Conservation (phyloP, 2,329 filamentous ascomycete genomes). For the Sphaerulina musiva region DNA sequence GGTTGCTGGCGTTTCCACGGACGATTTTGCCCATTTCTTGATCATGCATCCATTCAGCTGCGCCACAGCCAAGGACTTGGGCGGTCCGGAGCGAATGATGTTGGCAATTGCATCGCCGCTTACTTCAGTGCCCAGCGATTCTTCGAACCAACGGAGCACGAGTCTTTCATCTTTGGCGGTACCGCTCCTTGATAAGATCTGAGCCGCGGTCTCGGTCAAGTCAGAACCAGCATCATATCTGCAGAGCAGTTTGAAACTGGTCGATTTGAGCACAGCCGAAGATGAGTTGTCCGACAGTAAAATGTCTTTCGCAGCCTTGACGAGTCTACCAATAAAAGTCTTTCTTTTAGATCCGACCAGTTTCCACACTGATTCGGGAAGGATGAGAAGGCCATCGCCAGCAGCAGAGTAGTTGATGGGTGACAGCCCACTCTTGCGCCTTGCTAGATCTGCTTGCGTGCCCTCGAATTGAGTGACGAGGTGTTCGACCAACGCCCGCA, state of each 20-base stretch:
- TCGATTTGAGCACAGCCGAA: background rate
- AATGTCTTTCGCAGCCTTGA: background rate
- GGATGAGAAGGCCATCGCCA: background rate
- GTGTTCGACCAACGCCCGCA: background rate
- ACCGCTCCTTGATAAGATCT: background rate
- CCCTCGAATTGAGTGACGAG: background rate
- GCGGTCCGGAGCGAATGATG: background rate
- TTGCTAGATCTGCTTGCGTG: background rate
- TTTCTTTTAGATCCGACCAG: background rate
- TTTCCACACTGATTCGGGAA: background rate
- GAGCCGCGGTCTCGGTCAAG: background rate
- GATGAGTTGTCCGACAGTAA: background rate
- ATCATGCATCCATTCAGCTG: background rate
- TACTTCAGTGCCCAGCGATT: background rate
- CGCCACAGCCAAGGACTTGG: background rate
- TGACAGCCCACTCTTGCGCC: background rate
- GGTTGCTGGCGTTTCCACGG: background rate
- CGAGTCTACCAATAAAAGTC: background rate
- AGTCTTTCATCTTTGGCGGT: background rate
- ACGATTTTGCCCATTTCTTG: background rate
- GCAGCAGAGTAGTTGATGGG: background rate
- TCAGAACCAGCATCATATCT: background rate
- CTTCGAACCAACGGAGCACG: background rate
- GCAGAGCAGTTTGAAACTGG: slow-evolving; percentile 4
- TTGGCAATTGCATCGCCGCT: background rate